phyloP scores from a whole-genome alignment of 2,329 filamentous ascomycete species.

The Aureobasidium lini region DNA sequence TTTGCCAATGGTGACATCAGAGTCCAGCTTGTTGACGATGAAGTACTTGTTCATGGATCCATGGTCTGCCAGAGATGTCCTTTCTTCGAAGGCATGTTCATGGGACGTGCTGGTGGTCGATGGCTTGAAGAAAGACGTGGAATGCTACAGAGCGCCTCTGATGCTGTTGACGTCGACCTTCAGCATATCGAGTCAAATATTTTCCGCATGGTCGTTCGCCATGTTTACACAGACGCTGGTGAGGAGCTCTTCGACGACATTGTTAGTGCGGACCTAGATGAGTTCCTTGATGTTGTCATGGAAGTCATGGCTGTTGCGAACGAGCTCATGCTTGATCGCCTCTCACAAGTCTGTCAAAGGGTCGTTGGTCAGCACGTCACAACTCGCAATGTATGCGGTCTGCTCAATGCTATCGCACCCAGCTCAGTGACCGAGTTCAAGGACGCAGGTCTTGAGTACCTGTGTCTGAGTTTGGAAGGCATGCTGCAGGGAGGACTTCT shows the following conservation, averaged over 20 bases:
- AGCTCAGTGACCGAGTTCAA: conserved; percentile 82
- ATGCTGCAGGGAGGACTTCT: conserved; percentile 87
- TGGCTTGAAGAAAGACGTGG: conserved; percentile 72
- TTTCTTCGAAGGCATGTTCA: conserved; percentile 85
- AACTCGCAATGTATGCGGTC: conserved; percentile 73
- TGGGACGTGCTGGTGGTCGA: conserved; percentile 74
- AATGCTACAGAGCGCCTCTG: conserved; percentile 33
- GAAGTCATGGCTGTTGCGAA: conserved; percentile 87
- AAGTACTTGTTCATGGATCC: conserved; percentile 65
- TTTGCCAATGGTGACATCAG: conserved; percentile 74
- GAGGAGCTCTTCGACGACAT: conserved; percentile 75
- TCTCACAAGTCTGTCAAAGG: conserved; percentile 84
- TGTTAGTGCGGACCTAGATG: conserved; percentile 63
- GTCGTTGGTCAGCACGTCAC: conserved; percentile 77
- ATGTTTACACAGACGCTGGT: conserved; percentile 78
- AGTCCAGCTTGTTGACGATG: conserved; percentile 67
- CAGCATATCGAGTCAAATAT: conserved; percentile 67
- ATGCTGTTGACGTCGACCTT: conserved; percentile 65
- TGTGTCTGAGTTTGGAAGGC: conserved; percentile 82
- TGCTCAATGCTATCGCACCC: conserved; percentile 79
- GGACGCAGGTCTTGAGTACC: conserved; percentile 78
- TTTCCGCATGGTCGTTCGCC: conserved; percentile 71
- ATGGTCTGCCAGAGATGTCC: conserved; percentile 78
- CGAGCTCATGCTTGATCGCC: conserved; percentile 86
- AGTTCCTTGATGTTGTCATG: conserved; percentile 81